phyloP scores from a whole-genome alignment of 495 filamentous ascomycete species.

The Penicillium roqueforti region DNA sequence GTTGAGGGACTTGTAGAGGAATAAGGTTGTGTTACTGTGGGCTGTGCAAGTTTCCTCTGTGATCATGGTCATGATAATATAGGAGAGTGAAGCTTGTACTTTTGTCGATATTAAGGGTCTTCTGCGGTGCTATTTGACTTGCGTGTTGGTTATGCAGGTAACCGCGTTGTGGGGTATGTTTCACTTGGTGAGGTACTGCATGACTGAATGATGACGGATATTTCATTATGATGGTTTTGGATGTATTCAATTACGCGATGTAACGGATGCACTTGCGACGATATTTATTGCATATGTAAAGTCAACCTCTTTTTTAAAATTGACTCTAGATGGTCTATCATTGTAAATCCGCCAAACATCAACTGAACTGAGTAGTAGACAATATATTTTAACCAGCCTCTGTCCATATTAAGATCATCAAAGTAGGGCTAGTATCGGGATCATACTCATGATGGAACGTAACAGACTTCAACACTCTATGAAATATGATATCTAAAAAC shows the following conservation, averaged over 20 bases:
- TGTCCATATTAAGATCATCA: background rate
- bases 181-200: background rate
- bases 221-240: background rate
- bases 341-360: background rate
- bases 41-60: background rate
- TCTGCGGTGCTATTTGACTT: background rate
- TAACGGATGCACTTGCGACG: background rate
- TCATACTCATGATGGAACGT: background rate
- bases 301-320: background rate
- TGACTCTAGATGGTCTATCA: background rate
- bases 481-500: background rate
- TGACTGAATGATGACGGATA: background rate
- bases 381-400: background rate
- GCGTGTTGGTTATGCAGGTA: background rate
- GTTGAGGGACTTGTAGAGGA: slow-evolving; percentile 14
- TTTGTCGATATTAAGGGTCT: background rate
- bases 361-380: background rate
- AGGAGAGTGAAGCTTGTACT: background rate
- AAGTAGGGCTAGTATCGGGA: background rate
- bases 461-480: background rate
- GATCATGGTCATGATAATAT: background rate
- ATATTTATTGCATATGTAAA: too few relatives aligned
- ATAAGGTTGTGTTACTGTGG: slow-evolving; percentile 1
- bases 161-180: background rate
- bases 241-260: background rate